A percentile compares a stretch with the other conserved stretches of the same genome.
Conservation (phyloP, 116 monocot species). For the Papilionanthe hybrid region DNA sequence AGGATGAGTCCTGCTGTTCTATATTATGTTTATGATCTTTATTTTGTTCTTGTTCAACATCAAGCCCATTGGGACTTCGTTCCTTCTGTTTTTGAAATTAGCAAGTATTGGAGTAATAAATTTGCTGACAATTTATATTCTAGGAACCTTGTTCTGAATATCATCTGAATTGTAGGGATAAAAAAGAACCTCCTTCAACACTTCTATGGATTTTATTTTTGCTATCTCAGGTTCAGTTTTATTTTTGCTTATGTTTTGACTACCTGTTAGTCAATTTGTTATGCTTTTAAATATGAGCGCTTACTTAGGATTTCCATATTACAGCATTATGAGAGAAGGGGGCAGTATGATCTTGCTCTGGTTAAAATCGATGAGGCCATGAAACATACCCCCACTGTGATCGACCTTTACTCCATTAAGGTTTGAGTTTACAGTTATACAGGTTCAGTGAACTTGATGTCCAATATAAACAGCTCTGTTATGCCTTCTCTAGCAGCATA, state of each 20-base stretch:
- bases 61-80: neutral
- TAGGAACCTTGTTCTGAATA: constrained; percentile 1
- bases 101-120: neutral
- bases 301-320: constrained; percentile 9
- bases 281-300: constrained; percentile 4
- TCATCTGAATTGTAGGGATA: constrained; percentile 38
- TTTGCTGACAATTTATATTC: neutral
- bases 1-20: neutral
- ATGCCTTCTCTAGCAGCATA: neutral
- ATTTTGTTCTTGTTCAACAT: neutral
- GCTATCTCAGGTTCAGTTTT: constrained; percentile 65
- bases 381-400: constrained; percentile 89
- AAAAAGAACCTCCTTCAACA: constrained; percentile 93
- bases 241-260: constrained; percentile 8
- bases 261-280: neutral
- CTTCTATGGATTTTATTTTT: constrained; percentile 88
- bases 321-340: constrained; percentile 90
- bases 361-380: constrained; percentile 94
- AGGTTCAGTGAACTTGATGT: neutral
- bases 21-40: neutral
- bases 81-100: neutral
- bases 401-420: constrained; percentile 91
- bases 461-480: neutral
- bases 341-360: constrained; percentile 75
- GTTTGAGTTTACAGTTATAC: constrained; percentile 10